Conservation (phyloP, 495 filamentous ascomycete genomes). For the Talaromyces stipitatus region DNA sequence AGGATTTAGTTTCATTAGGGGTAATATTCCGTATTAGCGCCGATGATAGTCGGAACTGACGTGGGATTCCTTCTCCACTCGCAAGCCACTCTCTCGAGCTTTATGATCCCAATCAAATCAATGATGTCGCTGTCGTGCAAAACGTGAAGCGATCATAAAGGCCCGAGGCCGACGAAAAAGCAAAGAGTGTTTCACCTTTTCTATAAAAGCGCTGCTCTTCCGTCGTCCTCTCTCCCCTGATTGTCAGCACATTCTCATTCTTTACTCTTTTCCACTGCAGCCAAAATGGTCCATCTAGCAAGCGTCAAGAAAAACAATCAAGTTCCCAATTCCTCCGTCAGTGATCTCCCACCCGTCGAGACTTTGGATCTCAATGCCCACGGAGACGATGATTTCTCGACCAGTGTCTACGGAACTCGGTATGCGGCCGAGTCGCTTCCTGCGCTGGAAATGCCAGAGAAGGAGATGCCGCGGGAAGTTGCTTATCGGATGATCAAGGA, state of each 20-base stretch:
- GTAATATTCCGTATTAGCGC: too few species aligned
- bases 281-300: constrained; percentile 59
- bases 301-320: constrained; percentile 45
- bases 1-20: too few species aligned
- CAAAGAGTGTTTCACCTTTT: not conserved
- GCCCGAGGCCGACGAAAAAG: not conserved
- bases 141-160: not conserved
- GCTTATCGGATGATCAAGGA: constrained; percentile 95
- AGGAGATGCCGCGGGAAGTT: constrained; percentile 81
- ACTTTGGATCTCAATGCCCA: constrained; percentile 25
- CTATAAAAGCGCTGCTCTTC: not conserved
- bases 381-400: constrained; percentile 52
- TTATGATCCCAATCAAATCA: not conserved
- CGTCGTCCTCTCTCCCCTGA: not conserved
- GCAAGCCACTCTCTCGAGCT: not conserved
- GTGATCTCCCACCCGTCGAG: constrained; percentile 22
- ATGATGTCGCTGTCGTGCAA: not conserved
- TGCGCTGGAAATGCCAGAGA: constrained; percentile 79
- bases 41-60: not conserved
- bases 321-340: constrained; percentile 21
- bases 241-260: not conserved
- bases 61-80: not conserved
- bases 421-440: constrained; percentile 75
- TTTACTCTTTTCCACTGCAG: not conserved
- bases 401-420: constrained; percentile 75